phyloP scores from a whole-genome alignment of 768 basidiomycete species.

The Tricholoma furcatifolium region DNA sequence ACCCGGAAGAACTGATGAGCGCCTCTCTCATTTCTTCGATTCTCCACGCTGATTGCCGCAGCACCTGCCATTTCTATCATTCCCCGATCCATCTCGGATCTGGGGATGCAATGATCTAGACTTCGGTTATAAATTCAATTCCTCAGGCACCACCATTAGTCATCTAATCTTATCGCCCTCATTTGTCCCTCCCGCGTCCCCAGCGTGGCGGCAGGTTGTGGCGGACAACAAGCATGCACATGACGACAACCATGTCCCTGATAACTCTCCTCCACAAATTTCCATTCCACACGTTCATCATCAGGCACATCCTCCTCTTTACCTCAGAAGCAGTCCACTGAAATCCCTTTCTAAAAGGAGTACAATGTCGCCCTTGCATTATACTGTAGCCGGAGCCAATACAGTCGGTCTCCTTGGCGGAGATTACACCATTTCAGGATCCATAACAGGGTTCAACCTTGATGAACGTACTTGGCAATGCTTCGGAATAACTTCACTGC shows the following conservation, averaged over 20 bases:
- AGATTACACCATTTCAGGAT: slow-evolving; percentile 15
- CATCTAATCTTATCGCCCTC: slow-evolving; percentile 21
- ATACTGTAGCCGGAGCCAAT: slow-evolving; percentile 11
- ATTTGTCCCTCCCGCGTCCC: neutral
- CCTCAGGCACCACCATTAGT: slow-evolving; percentile 21
- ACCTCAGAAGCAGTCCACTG: slow-evolving; percentile 1
- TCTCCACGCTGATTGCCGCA: slow-evolving; percentile 29
- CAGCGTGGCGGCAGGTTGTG: no score
- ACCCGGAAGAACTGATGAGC: slow-evolving; percentile 12
- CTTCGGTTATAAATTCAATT: slow-evolving; percentile 21
- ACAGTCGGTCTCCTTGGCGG: slow-evolving; percentile 16
- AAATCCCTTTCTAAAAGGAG: slow-evolving; percentile 15
- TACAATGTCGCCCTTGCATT: neutral
- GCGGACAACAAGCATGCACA: neutral
- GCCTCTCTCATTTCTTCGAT: slow-evolving; percentile 8
- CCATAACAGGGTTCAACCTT: slow-evolving; percentile 3
- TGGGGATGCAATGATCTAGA: slow-evolving; percentile 31
- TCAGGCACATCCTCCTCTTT: neutral
- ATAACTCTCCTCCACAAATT: neutral
- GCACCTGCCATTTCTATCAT: slow-evolving; percentile 20
- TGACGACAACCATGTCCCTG: neutral
- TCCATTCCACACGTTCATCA: neutral
- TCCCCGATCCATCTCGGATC: slow-evolving; percentile 36
- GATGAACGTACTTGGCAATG: slow-evolving; percentile 10
- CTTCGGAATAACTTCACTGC: slow-evolving; percentile 37